Evolutionary conservation across 2,329 filamentous ascomycete genomes (phyloP).

Genomic region (Colletotrichum tamarilloi): DNA sequence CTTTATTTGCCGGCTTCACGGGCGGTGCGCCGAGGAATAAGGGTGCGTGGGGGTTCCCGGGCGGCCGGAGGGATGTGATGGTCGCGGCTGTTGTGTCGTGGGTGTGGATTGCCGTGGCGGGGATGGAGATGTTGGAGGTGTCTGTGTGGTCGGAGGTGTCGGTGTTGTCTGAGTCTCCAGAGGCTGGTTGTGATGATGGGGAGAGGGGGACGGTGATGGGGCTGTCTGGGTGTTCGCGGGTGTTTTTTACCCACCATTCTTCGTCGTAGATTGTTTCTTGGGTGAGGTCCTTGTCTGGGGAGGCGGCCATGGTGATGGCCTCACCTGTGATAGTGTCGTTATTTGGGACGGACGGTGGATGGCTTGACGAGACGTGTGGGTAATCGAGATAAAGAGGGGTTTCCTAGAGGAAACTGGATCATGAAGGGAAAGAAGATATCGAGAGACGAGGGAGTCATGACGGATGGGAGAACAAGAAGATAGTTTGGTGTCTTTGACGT

Average conservation of each 20-base stretch:
- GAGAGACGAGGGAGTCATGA: neutral
- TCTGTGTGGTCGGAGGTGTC: no score
- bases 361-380: no score
- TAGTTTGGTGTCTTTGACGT: neutral
- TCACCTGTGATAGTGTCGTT: neutral
- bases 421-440: neutral
- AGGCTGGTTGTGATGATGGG: no score
- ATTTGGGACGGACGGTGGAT: no score
- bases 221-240: neutral
- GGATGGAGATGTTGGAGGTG: neutral
- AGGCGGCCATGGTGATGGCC: neutral
- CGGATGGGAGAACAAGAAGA: neutral
- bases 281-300: neutral
- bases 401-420: neutral
- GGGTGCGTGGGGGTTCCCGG: neutral
- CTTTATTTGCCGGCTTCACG: neutral
- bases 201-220: no score
- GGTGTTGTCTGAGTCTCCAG: no score
- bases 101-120: neutral
- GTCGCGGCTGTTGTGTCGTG: neutral
- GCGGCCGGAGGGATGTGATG: neutral
- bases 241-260: neutral
- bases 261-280: neutral
- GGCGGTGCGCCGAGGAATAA: constrained; percentile 5
- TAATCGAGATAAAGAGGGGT: neutral